Percentiles rank a stretch among this genome's conserved stretches.
phyloP scores from a whole-genome alignment of 78 protist genomes.

The Tieghemostelium lacteum region DNA sequence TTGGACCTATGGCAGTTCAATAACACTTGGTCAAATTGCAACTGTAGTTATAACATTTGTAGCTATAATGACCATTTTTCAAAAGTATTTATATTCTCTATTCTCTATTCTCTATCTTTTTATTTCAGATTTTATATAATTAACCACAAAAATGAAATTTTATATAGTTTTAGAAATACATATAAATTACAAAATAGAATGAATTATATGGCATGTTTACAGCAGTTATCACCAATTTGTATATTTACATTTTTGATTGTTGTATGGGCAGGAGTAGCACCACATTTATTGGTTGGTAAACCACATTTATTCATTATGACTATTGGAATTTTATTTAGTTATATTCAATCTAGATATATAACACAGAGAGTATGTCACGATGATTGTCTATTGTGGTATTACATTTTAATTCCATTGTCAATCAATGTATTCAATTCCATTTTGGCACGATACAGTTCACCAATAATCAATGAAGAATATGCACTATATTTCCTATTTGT shows the following conservation, averaged over 20 bases:
- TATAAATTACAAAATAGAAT: constrained; percentile 54
- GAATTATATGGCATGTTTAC: constrained; percentile 35
- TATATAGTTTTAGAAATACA: constrained; percentile 44
- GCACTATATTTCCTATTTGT: constrained; percentile 36
- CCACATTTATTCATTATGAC: constrained; percentile 72
- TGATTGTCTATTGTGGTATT: constrained; percentile 39
- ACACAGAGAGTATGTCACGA: constrained; percentile 79
- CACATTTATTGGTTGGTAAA: background rate
- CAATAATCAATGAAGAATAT: background rate
- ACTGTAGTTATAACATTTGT: constrained; percentile 16
- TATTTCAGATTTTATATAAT: background rate
- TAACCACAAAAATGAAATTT: background rate
- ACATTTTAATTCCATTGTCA: constrained; percentile 48
- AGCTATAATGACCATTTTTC: constrained; percentile 30
- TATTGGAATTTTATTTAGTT: constrained; percentile 42
- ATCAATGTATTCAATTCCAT: constrained; percentile 44
- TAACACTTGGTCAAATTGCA: constrained; percentile 20
- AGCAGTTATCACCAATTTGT: constrained; percentile 51
- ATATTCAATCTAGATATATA: constrained; percentile 68
- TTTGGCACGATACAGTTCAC: background rate
- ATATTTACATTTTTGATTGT: constrained; percentile 37
- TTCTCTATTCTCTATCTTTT: background rate
- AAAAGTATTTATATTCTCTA: constrained; percentile 59
- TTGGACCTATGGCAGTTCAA: constrained; percentile 41
- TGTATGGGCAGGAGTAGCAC: constrained; percentile 42